Base-by-base conservation (phyloP, 179 eudicot species). In the Silene coronaria region DNA sequence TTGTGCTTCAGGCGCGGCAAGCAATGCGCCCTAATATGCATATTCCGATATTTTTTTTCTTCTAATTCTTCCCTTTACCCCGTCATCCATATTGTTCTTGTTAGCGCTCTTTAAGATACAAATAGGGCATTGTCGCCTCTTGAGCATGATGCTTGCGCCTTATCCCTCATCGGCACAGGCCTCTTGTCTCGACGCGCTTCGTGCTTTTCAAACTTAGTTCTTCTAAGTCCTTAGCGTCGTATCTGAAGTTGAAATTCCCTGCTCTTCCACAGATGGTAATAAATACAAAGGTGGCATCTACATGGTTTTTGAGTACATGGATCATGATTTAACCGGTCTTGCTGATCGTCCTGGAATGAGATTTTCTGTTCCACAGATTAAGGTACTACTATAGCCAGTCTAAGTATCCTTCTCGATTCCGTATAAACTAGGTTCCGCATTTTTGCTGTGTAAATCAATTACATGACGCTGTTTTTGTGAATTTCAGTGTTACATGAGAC, bases 241-340 rank as follows among this genome's bases (percentile, higher is more conserved):
- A 38, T 45, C 26, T 21, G 24, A 23, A 26, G 16, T 60, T 5
- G 42, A 53, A 5, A 24, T 53, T 27, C 63, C 57, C 42, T 26
- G 57, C 17, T 21, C 48, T 70, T 48, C 79, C 79, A 72, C 87
- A 92, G 97, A 89, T 85, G 88, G 89, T 63, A 87, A 88, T 77
- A 89, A 89, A 80, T 89, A 86, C 76, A 88, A 86, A 77, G 95
- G 97, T 64, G 90, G 89, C 76, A 95, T 92, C 61, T 95, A 91
- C 84, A 91, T 95, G 99, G 99, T 95, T 78, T 95, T 95, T 84
- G 97, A 93, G 77, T 95, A 95, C 84, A 95, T 95, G 99, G 99
- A 95, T 88, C 99, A 95, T 77, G 97, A 95, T 81, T 81, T 95
- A 77, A 88, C 97, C 77, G 97, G 97, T 70, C 97, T 95, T 79